A percentile compares a stretch with the other conserved stretches of the same genome.
Evolutionary conservation across 2,329 filamentous ascomycete genomes (phyloP).

Genomic region (Colletotrichum sp.): DNA sequence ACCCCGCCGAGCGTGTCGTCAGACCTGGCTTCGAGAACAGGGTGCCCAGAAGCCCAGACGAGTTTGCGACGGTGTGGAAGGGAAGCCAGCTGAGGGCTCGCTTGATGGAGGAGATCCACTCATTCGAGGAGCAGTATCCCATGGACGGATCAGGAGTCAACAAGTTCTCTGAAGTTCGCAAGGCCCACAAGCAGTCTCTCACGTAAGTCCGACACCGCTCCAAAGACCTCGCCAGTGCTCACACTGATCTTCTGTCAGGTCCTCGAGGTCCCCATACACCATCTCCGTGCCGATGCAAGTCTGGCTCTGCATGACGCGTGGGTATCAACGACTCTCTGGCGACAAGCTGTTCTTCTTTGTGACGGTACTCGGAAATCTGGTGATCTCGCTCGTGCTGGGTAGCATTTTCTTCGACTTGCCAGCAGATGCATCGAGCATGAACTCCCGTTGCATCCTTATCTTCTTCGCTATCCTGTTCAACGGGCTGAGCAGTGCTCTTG

Average conservation of each 20-base stretch:
- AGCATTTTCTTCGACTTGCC: slow-evolving; percentile 69
- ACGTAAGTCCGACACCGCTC: slow-evolving; percentile 30
- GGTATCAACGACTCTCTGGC: slow-evolving; percentile 61
- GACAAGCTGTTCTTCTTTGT: slow-evolving; percentile 70
- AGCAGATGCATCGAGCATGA: slow-evolving; percentile 60
- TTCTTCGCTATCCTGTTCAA: slow-evolving; percentile 38
- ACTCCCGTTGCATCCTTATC: slow-evolving; percentile 31
- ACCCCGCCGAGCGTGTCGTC: slow-evolving; percentile 36
- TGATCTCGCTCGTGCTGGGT: slow-evolving; percentile 60
- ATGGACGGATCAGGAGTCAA: neutral
- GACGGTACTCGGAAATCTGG: slow-evolving; percentile 43
- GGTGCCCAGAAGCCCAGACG: slow-evolving; percentile 39
- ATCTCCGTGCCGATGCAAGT: slow-evolving; percentile 69
- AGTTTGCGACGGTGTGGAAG: slow-evolving; percentile 42
- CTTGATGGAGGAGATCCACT: neutral
- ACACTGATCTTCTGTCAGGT: neutral
- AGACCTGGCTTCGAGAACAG: slow-evolving; percentile 38
- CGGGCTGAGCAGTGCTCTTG: slow-evolving; percentile 27
- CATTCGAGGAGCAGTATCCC: slow-evolving; percentile 8
- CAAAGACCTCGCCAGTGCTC: accelerated
- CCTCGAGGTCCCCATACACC: slow-evolving; percentile 55
- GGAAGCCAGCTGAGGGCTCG: slow-evolving; percentile 10
- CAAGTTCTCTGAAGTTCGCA: neutral
- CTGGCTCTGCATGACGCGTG: slow-evolving; percentile 59
- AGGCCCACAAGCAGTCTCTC: slow-evolving; percentile 54